Base-by-base conservation (phyloP, 352 stramenopile species). In the Paralagenidium karlingii region DNA sequence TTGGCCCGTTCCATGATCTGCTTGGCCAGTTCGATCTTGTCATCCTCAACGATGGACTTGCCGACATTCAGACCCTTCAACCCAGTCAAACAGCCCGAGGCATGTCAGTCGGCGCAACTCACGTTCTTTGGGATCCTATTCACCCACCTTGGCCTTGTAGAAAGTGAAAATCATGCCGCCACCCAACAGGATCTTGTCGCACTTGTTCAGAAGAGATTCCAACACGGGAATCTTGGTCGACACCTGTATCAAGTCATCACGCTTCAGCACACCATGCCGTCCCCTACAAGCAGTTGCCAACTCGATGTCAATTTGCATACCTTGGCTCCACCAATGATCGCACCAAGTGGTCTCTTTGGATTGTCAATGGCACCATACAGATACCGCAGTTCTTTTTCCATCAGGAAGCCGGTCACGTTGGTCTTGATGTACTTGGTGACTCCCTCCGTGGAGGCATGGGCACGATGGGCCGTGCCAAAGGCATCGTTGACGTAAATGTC, bases 311-410 rank as follows among this genome's bases (percentile, higher is more conserved):
- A 41, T 8, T 11, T 28, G 22, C 33, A 19, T 37, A 97, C 90
- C 74, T 98, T 98, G 40, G 92, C 95, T 63, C 94, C 94, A 34
- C 94, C 94, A 50, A 98, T 92, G 50, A 98, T 86, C 18, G 90
- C 89, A 29, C 83, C 90, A 40, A 98, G 88, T n/a, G 94, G 94
- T 24, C 88, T 85, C 39, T 88, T 63, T 24, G 90, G 90, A 21
- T 68, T 60, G 22, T 94, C 70, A 22, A 98, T 74, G 11, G 92
- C 88, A 50, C 79, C 73, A 16, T 61, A 55, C 10, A 98, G 70
- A 65, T 98, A 98, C 65, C 97, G 81, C 37, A 99, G 82, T 67
- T 98, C 94, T 75, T 98, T 98, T 45, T 97, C 90, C 55, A 99
- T 84, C 36, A 98, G 67, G 56, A 97, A 97, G 39, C 95, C 95